Base-by-base conservation (phyloP, 1,139 yeast species). In the Kluyveromyces sp. region DNA sequence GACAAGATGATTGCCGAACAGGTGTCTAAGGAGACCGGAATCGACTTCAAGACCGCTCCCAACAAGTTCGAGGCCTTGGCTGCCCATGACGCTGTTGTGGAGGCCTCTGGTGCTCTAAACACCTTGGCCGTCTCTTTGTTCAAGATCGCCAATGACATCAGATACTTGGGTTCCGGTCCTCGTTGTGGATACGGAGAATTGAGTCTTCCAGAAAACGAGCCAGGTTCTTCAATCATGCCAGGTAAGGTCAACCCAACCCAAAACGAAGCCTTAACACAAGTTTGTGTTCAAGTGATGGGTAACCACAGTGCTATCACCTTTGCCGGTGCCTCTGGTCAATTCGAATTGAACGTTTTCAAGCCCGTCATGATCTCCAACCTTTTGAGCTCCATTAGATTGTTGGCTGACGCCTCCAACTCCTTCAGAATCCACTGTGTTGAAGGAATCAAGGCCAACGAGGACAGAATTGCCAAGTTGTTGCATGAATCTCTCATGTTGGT, bases 201-300 rank as follows among this genome's bases (percentile, higher is more conserved):
- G 58, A 66, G 88, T 26, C 75, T 92, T 56, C 98, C 98, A 52
- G 98, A 89, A 73, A 94, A 94, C 67, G 98, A 92, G 71, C 98
- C 98, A 47, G 98, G 98, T 63, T 87, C 96, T 49, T 87, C 96
- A 26, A 92, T 92, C 68, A 92, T 94, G 98, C 98, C 98, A 44
- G 98, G 98, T 64, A 92, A 92, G 73, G 97, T 92, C 53, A 92
- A 92, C 76, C 98, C 98, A 55, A 92, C 98, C 47, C 98, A 92
- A 74, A 89, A 89, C 68, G 98, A 92, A 74, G 98, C 98, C 45
- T 73, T 92, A 68, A 92, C 98, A 52, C 94, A 94, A 95, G 95
- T 89, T 49, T 89, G 96, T 63, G 79, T 94, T 50, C 98, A 92
- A 74, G 97, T 92, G 30, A 85, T 92, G 66, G 98, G 98, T 66